Conservation (phyloP, 306 rosid species). For the Quercus alba region DNA sequence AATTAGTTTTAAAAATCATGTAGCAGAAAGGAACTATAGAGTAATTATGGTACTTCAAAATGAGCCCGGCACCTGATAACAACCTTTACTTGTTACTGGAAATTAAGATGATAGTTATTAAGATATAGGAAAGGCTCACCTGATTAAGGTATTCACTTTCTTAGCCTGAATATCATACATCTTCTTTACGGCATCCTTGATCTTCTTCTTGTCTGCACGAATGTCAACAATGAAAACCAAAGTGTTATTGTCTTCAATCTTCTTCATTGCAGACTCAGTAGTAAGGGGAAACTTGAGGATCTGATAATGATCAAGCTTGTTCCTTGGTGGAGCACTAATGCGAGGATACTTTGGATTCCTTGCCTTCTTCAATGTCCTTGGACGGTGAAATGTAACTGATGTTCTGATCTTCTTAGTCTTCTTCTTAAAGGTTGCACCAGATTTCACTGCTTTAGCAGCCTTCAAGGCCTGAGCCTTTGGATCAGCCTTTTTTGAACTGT, state of each 20-base stretch:
- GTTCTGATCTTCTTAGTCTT: conserved; percentile 57
- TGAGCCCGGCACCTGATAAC: neutral
- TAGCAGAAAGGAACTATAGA: neutral
- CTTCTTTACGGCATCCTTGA: conserved; percentile 77
- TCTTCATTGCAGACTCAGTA: conserved; percentile 89
- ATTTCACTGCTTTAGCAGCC: conserved; percentile 56
- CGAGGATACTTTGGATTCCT: conserved; percentile 88
- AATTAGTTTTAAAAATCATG: neutral
- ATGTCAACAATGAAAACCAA: conserved; percentile 83
- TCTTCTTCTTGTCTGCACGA: conserved; percentile 89
- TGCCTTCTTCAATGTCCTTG: conserved; percentile 60
- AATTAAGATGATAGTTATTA: neutral
- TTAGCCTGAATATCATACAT: conserved; percentile 88
- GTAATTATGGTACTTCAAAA: neutral
- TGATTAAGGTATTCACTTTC: conserved; percentile 87
- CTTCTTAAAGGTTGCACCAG: conserved; percentile 49
- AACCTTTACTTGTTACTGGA: neutral
- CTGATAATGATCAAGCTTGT: conserved; percentile 82
- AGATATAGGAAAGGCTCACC: conserved; percentile 32
- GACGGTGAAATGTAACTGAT: conserved; percentile 55
- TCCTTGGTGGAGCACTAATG: conserved; percentile 77
- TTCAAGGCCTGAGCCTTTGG: conserved; percentile 62
- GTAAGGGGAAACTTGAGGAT: conserved; percentile 78
- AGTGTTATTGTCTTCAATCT: conserved; percentile 85
- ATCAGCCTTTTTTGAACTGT: conserved; percentile 48